phyloP scores from a whole-genome alignment of 495 filamentous ascomycete species.

The Penicillium antarcticum region DNA sequence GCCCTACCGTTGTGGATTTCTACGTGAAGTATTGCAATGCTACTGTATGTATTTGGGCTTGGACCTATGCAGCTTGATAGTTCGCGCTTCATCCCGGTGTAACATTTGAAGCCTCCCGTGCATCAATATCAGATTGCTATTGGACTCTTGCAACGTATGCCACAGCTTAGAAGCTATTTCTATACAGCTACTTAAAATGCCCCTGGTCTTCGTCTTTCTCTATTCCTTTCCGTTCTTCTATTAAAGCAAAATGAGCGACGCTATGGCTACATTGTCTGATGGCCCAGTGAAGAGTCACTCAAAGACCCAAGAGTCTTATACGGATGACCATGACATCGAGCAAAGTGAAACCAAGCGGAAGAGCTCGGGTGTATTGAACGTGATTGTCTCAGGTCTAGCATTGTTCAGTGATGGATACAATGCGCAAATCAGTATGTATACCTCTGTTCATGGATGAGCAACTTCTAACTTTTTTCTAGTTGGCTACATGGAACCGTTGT shows the following conservation, averaged over 20 bases:
- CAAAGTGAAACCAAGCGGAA: slow-evolving; percentile 4
- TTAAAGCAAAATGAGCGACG: neutral
- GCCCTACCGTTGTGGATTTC: too few species aligned
- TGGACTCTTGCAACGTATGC: neutral
- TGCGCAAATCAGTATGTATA: slow-evolving; percentile 31
- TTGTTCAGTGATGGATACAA: slow-evolving; percentile 46
- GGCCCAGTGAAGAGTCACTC: slow-evolving; percentile 12
- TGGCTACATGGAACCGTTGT: slow-evolving; percentile 40
- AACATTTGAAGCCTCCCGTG: neutral
- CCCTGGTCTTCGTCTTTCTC: neutral
- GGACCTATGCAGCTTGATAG: neutral
- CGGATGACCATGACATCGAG: slow-evolving; percentile 10
- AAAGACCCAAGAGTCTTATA: slow-evolving; percentile 2
- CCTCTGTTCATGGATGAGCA: neutral
- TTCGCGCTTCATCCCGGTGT: slow-evolving; percentile 6
- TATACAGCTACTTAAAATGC: neutral
- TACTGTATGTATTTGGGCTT: too few species aligned
- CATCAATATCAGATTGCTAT: neutral
- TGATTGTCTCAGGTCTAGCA: slow-evolving; percentile 34
- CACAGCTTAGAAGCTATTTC: neutral
- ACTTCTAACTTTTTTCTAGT: slow-evolving; percentile 13
- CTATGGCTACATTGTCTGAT: slow-evolving; percentile 13
- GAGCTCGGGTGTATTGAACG: slow-evolving; percentile 25
- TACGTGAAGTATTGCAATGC: too few species aligned
- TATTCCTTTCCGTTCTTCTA: neutral